These are phyloP conservation scores for Elongisporangium prolatum DNA, from an alignment of 352 stramenopile species.

Conservation along the genomic window DNA sequence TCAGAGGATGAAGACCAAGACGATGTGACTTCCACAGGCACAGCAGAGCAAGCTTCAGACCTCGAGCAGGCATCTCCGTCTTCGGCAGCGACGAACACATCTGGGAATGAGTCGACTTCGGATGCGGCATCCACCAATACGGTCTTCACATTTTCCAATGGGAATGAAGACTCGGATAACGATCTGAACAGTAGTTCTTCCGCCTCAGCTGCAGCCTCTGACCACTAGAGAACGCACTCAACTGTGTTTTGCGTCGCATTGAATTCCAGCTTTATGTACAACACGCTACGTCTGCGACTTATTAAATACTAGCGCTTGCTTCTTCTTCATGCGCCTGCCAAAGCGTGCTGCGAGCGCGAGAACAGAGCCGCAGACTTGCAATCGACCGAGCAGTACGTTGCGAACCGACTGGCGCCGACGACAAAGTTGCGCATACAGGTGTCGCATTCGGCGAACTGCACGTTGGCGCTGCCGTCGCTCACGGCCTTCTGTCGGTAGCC, in stretches of 20 bases:
- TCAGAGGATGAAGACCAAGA: too few species aligned
- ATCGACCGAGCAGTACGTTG: constrained; percentile 66
- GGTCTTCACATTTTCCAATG: neutral
- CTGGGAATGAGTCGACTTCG: neutral
- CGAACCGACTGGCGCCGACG: constrained; percentile 39
- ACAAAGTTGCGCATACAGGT: constrained; percentile 65
- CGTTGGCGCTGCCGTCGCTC: constrained; percentile 27
- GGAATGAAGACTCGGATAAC: neutral
- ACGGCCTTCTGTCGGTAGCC: constrained; percentile 36
- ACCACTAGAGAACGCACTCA: neutral
- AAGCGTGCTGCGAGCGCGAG: constrained; percentile 10
- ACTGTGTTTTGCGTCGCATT: neutral
- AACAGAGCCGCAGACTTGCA: constrained; percentile 72
- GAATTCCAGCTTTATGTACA: neutral
- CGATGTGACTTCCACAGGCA: constrained; percentile 8
- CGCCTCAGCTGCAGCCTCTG: neutral
- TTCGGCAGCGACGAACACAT: neutral
- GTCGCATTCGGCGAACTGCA: constrained; percentile 28
- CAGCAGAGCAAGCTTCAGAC: neutral
- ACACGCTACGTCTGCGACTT: neutral
- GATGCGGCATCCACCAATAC: neutral
- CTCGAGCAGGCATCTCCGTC: neutral
- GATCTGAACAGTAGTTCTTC: neutral
- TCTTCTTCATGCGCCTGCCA: constrained; percentile 1
- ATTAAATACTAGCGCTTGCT: neutral